These are phyloP conservation scores for Rugonectria rugulosa DNA, from an alignment of 2,329 filamentous ascomycete genomes.

Conservation along the genomic window DNA sequence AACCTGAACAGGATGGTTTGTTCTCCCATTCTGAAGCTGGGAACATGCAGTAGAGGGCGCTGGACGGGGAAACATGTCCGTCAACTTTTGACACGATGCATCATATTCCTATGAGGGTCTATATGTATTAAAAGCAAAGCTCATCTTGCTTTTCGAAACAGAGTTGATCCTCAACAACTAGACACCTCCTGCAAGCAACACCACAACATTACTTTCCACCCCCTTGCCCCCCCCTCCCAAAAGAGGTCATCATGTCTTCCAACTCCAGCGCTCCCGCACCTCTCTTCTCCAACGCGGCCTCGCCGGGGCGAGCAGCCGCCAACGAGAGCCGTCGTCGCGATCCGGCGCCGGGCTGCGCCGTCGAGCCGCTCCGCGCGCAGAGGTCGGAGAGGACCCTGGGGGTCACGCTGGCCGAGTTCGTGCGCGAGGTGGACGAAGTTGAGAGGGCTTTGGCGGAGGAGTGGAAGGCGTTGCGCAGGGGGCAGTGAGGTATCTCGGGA, in stretches of 20 bases:
- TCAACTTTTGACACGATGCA: no score
- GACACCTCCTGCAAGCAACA: no score
- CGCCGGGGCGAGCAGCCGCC: background rate
- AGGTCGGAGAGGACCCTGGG: background rate
- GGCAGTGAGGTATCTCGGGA: background rate
- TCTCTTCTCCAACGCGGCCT: background rate
- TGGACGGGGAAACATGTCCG: no score
- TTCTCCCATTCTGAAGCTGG: no score
- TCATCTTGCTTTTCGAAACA: no score
- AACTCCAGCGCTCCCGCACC: background rate
- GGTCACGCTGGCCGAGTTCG: background rate
- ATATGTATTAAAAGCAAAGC: no score
- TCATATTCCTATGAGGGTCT: no score
- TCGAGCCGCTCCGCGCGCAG: conserved; percentile 3
- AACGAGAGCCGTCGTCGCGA: conserved; percentile 4
- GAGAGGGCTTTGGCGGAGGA: background rate
- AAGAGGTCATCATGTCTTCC: conserved; percentile 16
- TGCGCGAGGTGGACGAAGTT: background rate
- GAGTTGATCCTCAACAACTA: no score
- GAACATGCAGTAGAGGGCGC: no score
- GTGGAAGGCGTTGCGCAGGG: background rate
- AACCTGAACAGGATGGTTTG: no score
- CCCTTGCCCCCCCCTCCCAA: no score
- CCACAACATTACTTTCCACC: no score
- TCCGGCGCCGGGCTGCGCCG: background rate